Evolutionary conservation across 352 stramenopile genomes (phyloP).

Genomic region (Blastocystis hominis): DNA sequence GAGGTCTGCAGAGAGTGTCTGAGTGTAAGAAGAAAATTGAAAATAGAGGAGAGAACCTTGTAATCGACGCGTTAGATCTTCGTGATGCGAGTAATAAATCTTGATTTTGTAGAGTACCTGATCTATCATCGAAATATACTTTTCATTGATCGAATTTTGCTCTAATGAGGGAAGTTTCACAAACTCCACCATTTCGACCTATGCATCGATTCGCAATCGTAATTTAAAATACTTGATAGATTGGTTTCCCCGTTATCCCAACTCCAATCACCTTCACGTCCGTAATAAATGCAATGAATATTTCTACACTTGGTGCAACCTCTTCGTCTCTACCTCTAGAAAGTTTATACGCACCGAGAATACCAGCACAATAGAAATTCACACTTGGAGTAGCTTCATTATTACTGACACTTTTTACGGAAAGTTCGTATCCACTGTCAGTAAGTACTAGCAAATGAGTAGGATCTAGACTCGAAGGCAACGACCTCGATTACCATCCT

Average conservation of each 20-base stretch:
- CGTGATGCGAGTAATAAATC: conserved; percentile 58
- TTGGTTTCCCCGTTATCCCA: not conserved
- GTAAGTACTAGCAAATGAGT: not conserved
- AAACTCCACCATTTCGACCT: not conserved
- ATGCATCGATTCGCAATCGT: not conserved
- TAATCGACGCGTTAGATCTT: conserved; percentile 61
- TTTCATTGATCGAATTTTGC: not conserved
- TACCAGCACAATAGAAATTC: not conserved
- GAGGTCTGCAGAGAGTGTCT: not conserved
- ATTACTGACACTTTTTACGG: not conserved
- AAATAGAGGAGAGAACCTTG: conserved; percentile 64
- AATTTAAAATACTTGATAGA: not conserved
- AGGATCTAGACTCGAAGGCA: not conserved
- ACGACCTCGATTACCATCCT: not conserved
- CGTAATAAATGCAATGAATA: conserved; percentile 7
- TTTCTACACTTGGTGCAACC: not conserved
- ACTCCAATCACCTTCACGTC: not conserved
- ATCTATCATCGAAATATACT: not conserved
- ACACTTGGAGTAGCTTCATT: not conserved
- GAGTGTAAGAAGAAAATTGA: conserved; percentile 65
- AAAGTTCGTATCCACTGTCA: not conserved
- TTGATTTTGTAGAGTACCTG: not conserved
- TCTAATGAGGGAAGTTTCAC: not conserved
- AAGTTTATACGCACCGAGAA: conserved; percentile 11
- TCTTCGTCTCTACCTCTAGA: not conserved